A percentile compares a stretch with the other conserved stretches of the same genome.
Evolutionary conservation across 108 stramenopile genomes (phyloP).

Genomic region (Fragilariopsis cylindrus): DNA sequence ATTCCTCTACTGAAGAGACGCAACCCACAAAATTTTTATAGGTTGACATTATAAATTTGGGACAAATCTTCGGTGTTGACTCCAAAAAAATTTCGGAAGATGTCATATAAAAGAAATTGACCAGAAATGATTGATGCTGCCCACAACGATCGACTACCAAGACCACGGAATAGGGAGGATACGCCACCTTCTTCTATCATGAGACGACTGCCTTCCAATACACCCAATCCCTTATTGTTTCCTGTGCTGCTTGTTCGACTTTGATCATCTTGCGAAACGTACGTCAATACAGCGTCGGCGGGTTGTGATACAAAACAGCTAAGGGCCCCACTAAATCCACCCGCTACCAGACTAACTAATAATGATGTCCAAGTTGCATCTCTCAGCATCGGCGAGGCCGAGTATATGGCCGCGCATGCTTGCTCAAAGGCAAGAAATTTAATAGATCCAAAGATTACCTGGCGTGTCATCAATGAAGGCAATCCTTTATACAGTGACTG

Average conservation of each 20-base stretch:
- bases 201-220: conserved; percentile 57
- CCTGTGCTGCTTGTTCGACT: conserved; percentile 10
- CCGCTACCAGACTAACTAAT: conserved; percentile 81
- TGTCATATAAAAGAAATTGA: conserved; percentile 93
- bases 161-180: conserved; percentile 79
- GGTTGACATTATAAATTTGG: conserved; percentile 54
- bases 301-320: conserved; percentile 91
- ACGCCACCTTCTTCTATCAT: conserved; percentile 79
- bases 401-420: conserved; percentile 74
- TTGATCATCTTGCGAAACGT: conserved; percentile 62
- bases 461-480: conserved; percentile 87
- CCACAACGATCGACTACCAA: conserved; percentile 92
- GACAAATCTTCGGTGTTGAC: conserved; percentile 81
- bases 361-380: conserved; percentile 74
- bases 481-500: conserved; percentile 83
- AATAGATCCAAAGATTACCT: conserved; percentile 93
- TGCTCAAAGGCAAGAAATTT: conserved; percentile 94
- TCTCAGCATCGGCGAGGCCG: conserved; percentile 49
- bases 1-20: too few species aligned
- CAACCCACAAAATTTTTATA: neutral
- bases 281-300: conserved; percentile 83
- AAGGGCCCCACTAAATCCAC: conserved; percentile 82
- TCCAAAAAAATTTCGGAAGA: conserved; percentile 80
- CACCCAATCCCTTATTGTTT: conserved; percentile 31
- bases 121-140: conserved; percentile 89